Evolutionary conservation across 2,329 filamentous ascomycete genomes (phyloP), one percentile per base, ranked within the genome.

Genomic region (Helotiales sp.): DNA sequence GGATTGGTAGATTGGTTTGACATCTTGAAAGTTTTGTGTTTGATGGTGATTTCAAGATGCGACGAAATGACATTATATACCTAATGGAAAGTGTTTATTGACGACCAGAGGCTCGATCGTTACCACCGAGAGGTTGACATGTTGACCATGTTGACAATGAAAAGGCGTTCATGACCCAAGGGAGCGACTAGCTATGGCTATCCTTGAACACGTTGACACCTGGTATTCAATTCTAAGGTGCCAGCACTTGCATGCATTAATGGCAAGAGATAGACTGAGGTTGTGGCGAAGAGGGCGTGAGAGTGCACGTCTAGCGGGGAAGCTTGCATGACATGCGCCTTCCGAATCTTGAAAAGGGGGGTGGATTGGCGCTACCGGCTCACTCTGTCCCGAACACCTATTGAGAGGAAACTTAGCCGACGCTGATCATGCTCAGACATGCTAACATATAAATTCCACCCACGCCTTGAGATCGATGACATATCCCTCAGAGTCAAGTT

Each of bases 1-100:
- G 70, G 76, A 64, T 79, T 81, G 72, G 75, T 34, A 42, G 54
- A 34, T 6, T 22, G n/a, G 19, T n/a, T 42, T 8, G 49, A n/a
- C 55, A 57, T 57, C 25, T 25, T 57, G 12, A 31, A 3, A 13
- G 3, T 13, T 25, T 8, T 2, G 40, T 15, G 6, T 4, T 4
- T 44, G 40, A 24, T n/a, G 27, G 27, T 19, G 12, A 22, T 40
- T 19, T n/a, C 36, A 40, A 40, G n/a, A 22, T 44, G 5, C 22
- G 40, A 44, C 3, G 40, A 27, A 27, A 44, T 15, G 40, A 15
- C 13, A 13, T 44, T 44, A 44, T 44, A 44, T 24, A 44, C 1
- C 19, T 12, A 27, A 25, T 25, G 7, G 40, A 3, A 15, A 27
- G 10, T 10, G 22, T 12, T 3, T 25, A 19, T 13, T 24, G 19